Conservation (phyloP, 805 yeast species). For the Nakazawaea ishiwadae region DNA sequence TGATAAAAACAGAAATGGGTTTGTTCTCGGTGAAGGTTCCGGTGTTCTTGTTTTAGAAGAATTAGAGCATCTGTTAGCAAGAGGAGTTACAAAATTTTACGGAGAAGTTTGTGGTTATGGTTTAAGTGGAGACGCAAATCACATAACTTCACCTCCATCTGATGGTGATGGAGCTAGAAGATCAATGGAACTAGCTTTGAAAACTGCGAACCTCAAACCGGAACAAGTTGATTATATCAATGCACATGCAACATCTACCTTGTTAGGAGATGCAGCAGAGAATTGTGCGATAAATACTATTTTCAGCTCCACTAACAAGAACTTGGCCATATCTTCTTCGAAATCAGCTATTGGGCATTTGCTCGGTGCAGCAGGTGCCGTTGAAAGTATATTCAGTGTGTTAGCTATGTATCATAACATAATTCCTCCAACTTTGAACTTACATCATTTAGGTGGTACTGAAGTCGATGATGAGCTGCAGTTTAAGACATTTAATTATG, state of each 20-base stretch:
- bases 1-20: constrained; percentile 74
- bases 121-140: constrained; percentile 84
- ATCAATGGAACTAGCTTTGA: constrained; percentile 77
- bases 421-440: constrained; percentile 80
- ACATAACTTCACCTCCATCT: constrained; percentile 85
- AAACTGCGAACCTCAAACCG: constrained; percentile 42
- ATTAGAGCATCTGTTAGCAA: constrained; percentile 62
- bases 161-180: constrained; percentile 81
- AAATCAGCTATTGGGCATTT: constrained; percentile 94
- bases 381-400: constrained; percentile 81
- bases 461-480: constrained; percentile 32
- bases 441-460: constrained; percentile 47
- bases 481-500: constrained; percentile 44
- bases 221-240: constrained; percentile 69
- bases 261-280: constrained; percentile 86
- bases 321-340: constrained; percentile 65
- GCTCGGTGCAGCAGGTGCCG: constrained; percentile 94
- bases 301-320: constrained; percentile 34
- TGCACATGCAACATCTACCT: constrained; percentile 96
- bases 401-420: constrained; percentile 51
- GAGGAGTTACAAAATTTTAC: constrained; percentile 61
- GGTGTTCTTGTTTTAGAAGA: constrained; percentile 78
- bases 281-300: constrained; percentile 62
- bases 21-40: constrained; percentile 91
- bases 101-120: constrained; percentile 90